Conservation (phyloP, 345 rosid genomes). For the Eutrema heterophyllum region DNA sequence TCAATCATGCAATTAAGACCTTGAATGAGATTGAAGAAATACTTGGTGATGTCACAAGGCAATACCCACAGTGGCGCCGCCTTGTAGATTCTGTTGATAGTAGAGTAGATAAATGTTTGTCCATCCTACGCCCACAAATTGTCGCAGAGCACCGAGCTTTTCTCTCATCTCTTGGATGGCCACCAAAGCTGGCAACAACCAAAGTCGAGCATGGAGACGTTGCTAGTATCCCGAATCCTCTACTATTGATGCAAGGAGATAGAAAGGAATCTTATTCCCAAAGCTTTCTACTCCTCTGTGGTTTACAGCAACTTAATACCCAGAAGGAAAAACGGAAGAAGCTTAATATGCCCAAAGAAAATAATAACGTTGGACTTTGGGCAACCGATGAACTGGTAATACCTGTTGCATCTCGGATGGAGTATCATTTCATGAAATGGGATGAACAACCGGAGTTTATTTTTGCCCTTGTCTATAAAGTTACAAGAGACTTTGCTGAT, state of each 20-base stretch:
- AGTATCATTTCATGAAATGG: constrained; percentile 77
- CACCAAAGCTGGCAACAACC: constrained; percentile 52
- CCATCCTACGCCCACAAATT: constrained; percentile 52
- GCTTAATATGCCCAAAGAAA: constrained; percentile 16
- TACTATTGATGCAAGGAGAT: constrained; percentile 51
- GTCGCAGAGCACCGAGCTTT: constrained; percentile 68
- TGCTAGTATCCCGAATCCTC: constrained; percentile 50
- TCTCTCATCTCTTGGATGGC: constrained; percentile 83
- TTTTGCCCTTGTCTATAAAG: constrained; percentile 59
- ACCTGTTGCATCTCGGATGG: constrained; percentile 68
- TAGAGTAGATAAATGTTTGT: constrained; percentile 61
- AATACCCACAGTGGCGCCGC: constrained; percentile 48
- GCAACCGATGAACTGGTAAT: constrained; percentile 64
- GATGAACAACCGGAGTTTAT: constrained; percentile 59
- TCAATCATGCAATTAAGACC: constrained; percentile 40
- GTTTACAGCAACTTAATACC: constrained; percentile 57
- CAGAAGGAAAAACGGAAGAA: constrained; percentile 49
- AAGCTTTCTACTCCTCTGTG: constrained; percentile 64
- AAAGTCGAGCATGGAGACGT: constrained; percentile 35
- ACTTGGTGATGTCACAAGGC: constrained; percentile 37
- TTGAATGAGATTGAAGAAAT: constrained; percentile 52
- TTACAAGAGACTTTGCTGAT: constrained; percentile 54
- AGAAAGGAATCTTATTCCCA: constrained; percentile 48
- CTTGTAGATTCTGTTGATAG: constrained; percentile 60
- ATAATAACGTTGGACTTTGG: constrained; percentile 44